Percentiles rank a stretch among this genome's conserved stretches.
These are phyloP conservation scores for Brasenia schreberi DNA, from an alignment of 164 flowering plant species.

Conservation along the genomic window DNA sequence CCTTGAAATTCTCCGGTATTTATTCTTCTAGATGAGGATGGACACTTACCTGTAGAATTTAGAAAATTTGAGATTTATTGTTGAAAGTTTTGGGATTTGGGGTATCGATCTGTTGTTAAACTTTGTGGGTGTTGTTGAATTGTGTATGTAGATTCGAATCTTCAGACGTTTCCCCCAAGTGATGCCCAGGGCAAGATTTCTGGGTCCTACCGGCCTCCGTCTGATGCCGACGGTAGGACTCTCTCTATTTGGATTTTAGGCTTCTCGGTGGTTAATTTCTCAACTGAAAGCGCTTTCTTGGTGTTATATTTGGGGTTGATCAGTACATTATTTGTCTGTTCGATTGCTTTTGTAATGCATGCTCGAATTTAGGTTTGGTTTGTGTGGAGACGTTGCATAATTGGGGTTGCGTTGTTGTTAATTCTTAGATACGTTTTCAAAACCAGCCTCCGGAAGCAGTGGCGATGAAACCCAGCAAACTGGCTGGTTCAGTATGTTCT, in stretches of 20 bases:
- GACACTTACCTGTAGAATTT: no score
- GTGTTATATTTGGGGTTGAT: neutral
- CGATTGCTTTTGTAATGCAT: neutral
- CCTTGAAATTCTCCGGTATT: conserved; percentile 53
- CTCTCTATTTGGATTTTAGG: neutral
- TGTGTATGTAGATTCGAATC: conserved; percentile 45
- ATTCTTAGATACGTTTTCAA: conserved; percentile 70
- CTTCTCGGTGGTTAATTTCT: neutral
- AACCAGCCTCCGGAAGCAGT: conserved; percentile 42
- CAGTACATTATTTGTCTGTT: neutral
- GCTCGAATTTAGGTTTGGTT: neutral
- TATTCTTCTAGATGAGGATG: neutral
- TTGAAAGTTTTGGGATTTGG: neutral
- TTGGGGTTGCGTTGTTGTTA: neutral
- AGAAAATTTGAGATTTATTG: no score
- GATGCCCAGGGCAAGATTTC: conserved; percentile 75
- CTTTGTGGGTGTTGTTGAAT: neutral
- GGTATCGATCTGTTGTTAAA: neutral
- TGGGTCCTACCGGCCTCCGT: conserved; percentile 54
- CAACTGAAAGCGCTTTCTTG: neutral
- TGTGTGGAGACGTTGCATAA: neutral
- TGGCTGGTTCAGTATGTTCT: conserved; percentile 70
- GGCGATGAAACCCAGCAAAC: conserved; percentile 46
- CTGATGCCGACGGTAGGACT: conserved; percentile 80
- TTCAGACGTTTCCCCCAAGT: conserved; percentile 79